phyloP scores from a whole-genome alignment of 768 basidiomycete species.

The Steccherinum ochraceum region DNA sequence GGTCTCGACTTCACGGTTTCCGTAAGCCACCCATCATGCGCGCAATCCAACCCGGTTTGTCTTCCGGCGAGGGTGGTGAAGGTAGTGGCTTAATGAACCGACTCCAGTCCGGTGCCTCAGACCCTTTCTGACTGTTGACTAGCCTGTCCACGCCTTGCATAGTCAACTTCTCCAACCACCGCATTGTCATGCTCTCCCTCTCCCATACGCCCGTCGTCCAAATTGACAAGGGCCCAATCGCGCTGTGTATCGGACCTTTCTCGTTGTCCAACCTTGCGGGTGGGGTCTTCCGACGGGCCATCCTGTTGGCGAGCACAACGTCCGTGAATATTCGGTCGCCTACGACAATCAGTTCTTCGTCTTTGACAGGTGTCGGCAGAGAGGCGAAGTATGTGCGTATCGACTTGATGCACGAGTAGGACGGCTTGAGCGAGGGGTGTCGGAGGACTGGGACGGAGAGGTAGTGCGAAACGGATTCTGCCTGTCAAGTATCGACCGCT shows the following conservation, averaged over 20 bases:
- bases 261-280: conserved; percentile 1
- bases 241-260: not conserved
- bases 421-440: conserved; percentile 75
- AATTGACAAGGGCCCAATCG: conserved; percentile 51
- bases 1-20: too few relatives aligned
- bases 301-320: conserved; percentile 76
- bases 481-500: conserved; percentile 38
- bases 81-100: conserved; percentile 13
- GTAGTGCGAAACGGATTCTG: conserved; percentile 77
- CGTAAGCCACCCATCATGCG: not conserved
- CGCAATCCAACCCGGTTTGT: not conserved
- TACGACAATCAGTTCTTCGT: conserved; percentile 70
- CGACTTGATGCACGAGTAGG: conserved; percentile 64
- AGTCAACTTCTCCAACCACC: conserved; percentile 50
- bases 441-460: conserved; percentile 78
- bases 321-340: conserved; percentile 95
- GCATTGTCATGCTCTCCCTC: conserved; percentile 53
- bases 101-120: conserved; percentile 1
- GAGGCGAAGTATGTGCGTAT: conserved; percentile 73
- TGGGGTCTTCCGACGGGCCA: conserved; percentile 27
- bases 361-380: conserved; percentile 44
- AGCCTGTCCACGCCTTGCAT: conserved; percentile 41
- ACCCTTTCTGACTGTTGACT: conserved; percentile 12
- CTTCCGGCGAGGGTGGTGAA: not conserved
- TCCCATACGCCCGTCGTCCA: conserved; percentile 72